Evolutionary conservation across 176 grass and related monocot genomes (phyloP).

Genomic region (Puya raimondii): DNA sequence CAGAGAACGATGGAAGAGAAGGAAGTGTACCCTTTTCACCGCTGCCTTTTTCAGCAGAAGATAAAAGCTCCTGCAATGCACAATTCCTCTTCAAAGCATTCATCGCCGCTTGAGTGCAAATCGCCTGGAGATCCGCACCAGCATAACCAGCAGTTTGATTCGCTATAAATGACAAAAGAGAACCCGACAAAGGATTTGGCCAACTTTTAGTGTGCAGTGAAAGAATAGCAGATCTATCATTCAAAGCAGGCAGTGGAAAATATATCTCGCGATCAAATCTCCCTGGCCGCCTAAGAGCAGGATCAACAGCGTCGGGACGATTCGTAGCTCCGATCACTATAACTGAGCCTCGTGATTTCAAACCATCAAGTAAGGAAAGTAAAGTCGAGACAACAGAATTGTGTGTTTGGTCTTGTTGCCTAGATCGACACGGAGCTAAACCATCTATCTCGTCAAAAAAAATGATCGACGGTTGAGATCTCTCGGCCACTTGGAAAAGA

Average conservation of each 20-base stretch:
- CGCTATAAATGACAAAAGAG: constrained; percentile 73
- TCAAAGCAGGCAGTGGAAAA: constrained; percentile 73
- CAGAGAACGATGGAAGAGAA: constrained; percentile 49
- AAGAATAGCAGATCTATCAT: constrained; percentile 88
- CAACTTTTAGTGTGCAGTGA: constrained; percentile 85
- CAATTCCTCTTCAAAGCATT: constrained; percentile 90
- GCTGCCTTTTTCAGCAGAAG: constrained; percentile 53
- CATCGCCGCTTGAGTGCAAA: constrained; percentile 93
- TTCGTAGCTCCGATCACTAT: constrained; percentile 95
- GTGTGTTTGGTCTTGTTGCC: constrained; percentile 88
- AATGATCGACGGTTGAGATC: constrained; percentile 91
- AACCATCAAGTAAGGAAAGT: constrained; percentile 90
- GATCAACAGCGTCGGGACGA: constrained; percentile 90
- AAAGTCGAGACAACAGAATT: constrained; percentile 97
- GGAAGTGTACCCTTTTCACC: constrained; percentile 42
- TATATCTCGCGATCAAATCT: constrained; percentile 99
- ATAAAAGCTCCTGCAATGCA: constrained; percentile 59
- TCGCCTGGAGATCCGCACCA: constrained; percentile 85
- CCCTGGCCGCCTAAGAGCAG: constrained; percentile 90
- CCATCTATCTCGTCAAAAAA: constrained; percentile 99
- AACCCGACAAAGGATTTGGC: constrained; percentile 62
- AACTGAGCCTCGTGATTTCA: constrained; percentile 95
- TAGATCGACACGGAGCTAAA: constrained; percentile 78
- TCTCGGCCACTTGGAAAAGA: constrained; percentile 96
- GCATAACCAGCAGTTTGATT: constrained; percentile 88